Base-by-base conservation (phyloP, 805 yeast species). In the Myxozyma vanderwaltii region DNA sequence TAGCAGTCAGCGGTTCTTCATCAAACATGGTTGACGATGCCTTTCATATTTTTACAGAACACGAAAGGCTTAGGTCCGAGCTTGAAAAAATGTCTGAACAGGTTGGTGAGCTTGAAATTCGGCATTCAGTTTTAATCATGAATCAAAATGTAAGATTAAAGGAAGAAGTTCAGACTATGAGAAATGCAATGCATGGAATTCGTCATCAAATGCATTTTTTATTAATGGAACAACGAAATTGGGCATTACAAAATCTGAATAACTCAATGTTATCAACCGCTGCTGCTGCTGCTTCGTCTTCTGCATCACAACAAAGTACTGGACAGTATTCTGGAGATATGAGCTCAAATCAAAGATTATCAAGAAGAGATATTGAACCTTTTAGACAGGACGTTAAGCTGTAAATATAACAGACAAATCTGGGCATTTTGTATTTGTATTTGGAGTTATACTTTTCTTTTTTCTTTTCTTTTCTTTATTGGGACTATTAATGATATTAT, bases 151-250 rank as follows among this genome's bases (percentile, higher is more conserved):
- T 68, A 33, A 69, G 74, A 15, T 63, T 67, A 21, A 62, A 67
- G 31, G 75, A 72, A 35, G 77, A 75, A 33, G 46, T 75, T 24
- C 67, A 69, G 21, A 65, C 67, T 41, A 56, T 74, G 38, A 66
- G 71, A 19, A 55, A 67, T 15, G 72, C 70, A 2, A 56, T 74
- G 49, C 72, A 70, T 36, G 68, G 72, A 12, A 57, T 75, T n/a
- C 69, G 75, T 2, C 74, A 75, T 35, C 78, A 75, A 59, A 43
- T 75, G 50, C 72, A 72, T 54, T 66, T 71, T 49, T 51, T 75
- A 26, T 57, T 71, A 19, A 47, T 69, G 17, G 75, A 72, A 41
- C 63, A 74, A 23, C 58, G 75, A 15, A 58, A 51, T 13, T 58
- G 58, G 63, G 60, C 65, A 2, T 26, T 60, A 24, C 64, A 60